Evolutionary conservation across 768 basidiomycete genomes (phyloP).

Genomic region (Gymnopilus dilepis): DNA sequence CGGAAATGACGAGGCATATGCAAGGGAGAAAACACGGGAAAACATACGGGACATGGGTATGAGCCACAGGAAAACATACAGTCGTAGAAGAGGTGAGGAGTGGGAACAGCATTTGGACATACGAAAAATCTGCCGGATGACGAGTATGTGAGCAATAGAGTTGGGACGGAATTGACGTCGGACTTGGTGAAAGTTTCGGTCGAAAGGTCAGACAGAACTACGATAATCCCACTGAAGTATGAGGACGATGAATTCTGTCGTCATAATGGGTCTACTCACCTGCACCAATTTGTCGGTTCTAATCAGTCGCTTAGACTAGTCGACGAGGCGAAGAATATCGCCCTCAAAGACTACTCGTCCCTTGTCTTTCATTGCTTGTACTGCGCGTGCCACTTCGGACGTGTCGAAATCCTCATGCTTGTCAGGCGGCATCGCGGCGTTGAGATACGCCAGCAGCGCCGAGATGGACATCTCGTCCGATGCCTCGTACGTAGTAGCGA

Average conservation of each 20-base stretch:
- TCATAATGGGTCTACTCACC: neutral
- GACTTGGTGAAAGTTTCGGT: neutral
- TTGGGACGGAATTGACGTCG: neutral
- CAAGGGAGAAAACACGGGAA: slow-evolving; percentile 2
- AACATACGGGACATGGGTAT: slow-evolving; percentile 2
- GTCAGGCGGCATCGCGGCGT: slow-evolving; percentile 76
- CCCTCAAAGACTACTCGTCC: slow-evolving; percentile 58
- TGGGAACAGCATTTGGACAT: neutral
- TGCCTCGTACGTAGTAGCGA: slow-evolving; percentile 67
- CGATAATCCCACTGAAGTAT: neutral
- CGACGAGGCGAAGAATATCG: slow-evolving; percentile 44
- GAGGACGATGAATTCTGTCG: neutral
- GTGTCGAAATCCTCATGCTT: slow-evolving; percentile 87
- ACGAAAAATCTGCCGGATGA: neutral
- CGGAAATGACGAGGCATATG: neutral
- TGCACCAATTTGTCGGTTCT: neutral
- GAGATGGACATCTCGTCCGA: slow-evolving; percentile 75
- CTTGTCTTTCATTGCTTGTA: slow-evolving; percentile 49
- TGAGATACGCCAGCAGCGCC: slow-evolving; percentile 70
- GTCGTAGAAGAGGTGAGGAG: neutral
- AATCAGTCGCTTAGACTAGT: slow-evolving; percentile 17
- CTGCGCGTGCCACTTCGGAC: slow-evolving; percentile 63
- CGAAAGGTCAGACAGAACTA: neutral
- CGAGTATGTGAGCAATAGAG: neutral
- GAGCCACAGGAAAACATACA: neutral